Evolutionary conservation across 2,329 filamentous ascomycete genomes (phyloP), one percentile per base, ranked within the genome.

Genomic region (Xylaria sp.): DNA sequence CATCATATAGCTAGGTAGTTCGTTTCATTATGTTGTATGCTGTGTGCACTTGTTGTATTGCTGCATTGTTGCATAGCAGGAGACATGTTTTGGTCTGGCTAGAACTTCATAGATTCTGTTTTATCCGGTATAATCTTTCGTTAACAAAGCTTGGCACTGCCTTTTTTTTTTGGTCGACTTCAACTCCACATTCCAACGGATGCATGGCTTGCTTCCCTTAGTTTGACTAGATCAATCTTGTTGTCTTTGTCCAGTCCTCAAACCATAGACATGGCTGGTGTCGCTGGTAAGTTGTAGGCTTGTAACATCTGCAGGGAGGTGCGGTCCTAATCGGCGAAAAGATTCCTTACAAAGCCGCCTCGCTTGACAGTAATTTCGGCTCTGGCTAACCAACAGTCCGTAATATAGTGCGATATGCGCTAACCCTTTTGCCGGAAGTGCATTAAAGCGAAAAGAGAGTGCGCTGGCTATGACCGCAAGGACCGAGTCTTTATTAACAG

Each of bases 401-500:
- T 32, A 32, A 23, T 15, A 28, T 58, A 72, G 71, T 71, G 71
- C 57, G 71, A 72, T 46, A 50, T 70, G 41, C 63, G 63, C 36
- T 65, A 67, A 52, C 71, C 71, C n/a, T 63, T 41, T 57, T 72
- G 69, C 57, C 57, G 66, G 20, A 72, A 70, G 30, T 72, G 71
- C 30, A 59, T 69, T 45, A 67, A 65, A 18, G 48, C 66, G 30
- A 72, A 72, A 52, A 61, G 67, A 58, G 18, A 56, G 34, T 72
- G 71, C 45, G 53, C 60, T 58, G 71, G 71, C 18, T 72, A 72
- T 58, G 62, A 53, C 25, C 67, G 67, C 15, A 39, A 39, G 8
- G 69, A 70, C 18, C 39, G 65, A 25, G 61, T 72, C 30, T 72
- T 72, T 41, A 67, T 72, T 23, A 72, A 72, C 48, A 63, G 71